phyloP scores from a whole-genome alignment of 1,284 basidiomycete species.

The Mrakiaceae sp. region DNA sequence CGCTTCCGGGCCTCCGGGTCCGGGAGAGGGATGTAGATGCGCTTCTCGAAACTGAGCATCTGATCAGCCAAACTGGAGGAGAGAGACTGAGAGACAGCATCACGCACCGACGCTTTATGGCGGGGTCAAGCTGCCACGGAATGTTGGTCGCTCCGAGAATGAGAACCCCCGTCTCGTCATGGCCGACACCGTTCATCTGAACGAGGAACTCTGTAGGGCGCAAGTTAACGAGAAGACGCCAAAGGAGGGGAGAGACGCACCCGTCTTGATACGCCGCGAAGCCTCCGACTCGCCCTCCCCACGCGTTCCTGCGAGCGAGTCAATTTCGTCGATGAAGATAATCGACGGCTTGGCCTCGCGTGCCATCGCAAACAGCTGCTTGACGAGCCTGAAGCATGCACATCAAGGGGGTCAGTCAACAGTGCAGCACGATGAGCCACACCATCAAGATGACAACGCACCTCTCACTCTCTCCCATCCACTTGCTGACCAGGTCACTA shows the following conservation, averaged over 20 bases:
- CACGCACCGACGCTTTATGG: constrained; percentile 82
- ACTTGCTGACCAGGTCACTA: constrained; percentile 93
- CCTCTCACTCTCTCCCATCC: constrained; percentile 98
- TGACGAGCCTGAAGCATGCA: constrained; percentile 58
- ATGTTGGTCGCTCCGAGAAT: constrained; percentile 99
- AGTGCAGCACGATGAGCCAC: not conserved
- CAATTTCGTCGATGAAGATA: constrained; percentile 98
- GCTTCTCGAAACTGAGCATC: constrained; percentile 73
- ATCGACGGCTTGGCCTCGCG: constrained; percentile 93
- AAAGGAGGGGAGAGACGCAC: constrained; percentile 13
- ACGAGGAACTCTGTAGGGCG: constrained; percentile 19
- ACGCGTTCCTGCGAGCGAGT: constrained; percentile 87
- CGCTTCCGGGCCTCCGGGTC: constrained; percentile 82
- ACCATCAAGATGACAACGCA: constrained; percentile 34
- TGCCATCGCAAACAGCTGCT: constrained; percentile 92
- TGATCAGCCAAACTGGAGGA: not conserved
- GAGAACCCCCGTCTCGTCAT: constrained; percentile 93
- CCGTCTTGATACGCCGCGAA: constrained; percentile 87
- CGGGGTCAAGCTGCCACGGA: constrained; percentile 92
- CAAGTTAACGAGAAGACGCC: not conserved
- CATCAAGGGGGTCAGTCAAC: not conserved
- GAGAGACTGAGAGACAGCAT: too few species aligned
- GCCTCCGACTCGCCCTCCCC: constrained; percentile 96
- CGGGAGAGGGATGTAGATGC: constrained; percentile 95
- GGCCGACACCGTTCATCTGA: constrained; percentile 97